Conservation (phyloP, 768 basidiomycete species). For the Boletus vinaceobasis region DNA sequence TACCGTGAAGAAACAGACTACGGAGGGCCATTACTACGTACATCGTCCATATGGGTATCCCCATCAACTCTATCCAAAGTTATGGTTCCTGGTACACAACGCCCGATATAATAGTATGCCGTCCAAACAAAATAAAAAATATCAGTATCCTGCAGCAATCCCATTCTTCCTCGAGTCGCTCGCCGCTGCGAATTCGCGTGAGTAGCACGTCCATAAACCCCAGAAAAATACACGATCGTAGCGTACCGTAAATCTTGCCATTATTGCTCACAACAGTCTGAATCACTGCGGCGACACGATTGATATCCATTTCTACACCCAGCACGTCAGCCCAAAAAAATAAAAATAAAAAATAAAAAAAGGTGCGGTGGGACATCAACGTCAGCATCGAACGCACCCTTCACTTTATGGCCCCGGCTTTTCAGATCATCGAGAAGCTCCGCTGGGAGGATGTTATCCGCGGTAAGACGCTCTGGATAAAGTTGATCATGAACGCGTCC, state of each 20-base stretch:
- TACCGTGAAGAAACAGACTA: neutral
- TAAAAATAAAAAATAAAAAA: too few relatives aligned
- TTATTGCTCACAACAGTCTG: constrained; percentile 57
- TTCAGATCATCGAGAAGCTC: constrained; percentile 55
- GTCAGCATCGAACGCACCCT: constrained; percentile 39
- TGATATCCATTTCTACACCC: constrained; percentile 55
- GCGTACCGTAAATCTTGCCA: constrained; percentile 62
- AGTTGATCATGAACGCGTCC: constrained; percentile 86
- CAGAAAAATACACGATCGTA: neutral
- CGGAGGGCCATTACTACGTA: neutral
- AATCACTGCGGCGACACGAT: constrained; percentile 72
- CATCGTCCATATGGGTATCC: neutral
- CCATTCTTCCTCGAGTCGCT: constrained; percentile 93
- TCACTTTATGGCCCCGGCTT: constrained; percentile 67
- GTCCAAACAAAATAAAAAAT: too few relatives aligned
- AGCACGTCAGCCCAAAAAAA: neutral
- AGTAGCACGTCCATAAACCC: neutral
- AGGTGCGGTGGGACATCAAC: neutral
- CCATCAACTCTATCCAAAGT: neutral
- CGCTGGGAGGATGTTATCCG: constrained; percentile 58
- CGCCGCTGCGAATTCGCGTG: constrained; percentile 49
- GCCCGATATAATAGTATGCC: too few relatives aligned
- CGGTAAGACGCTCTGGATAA: constrained; percentile 58
- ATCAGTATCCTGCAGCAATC: constrained; percentile 80
- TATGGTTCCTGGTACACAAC: too few relatives aligned